Evolutionary conservation across 345 rosid species (phyloP).

Genomic region (Hevea brasiliensis): DNA sequence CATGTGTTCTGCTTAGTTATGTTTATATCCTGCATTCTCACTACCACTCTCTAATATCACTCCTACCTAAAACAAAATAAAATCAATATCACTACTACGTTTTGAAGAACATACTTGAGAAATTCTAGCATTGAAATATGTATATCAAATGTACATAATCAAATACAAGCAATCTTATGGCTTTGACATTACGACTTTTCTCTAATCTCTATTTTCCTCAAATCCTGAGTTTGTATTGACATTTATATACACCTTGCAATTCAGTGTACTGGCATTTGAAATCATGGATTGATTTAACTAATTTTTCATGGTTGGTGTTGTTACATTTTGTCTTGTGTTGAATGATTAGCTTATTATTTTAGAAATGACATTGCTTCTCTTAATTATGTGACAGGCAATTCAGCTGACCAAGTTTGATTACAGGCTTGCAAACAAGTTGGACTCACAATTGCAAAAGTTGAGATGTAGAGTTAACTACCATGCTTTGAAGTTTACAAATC

Average conservation of each 20-base stretch:
- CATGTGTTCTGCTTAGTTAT: too few relatives aligned
- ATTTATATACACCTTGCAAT: neutral
- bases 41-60: too few relatives aligned
- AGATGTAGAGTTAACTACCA: conserved; percentile 96
- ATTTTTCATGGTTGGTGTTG: neutral
- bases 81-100: too few relatives aligned
- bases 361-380: conserved; percentile 12
- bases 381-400: conserved; percentile 59
- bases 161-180: neutral
- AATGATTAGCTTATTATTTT: neutral
- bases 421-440: conserved; percentile 86
- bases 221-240: neutral
- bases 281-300: neutral
- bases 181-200: neutral
- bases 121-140: too few relatives aligned
- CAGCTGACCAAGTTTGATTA: conserved; percentile 89
- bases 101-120: too few relatives aligned
- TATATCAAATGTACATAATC: neutral
- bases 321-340: neutral
- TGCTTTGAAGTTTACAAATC: conserved; percentile 80
- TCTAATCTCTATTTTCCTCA: neutral
- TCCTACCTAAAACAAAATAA: too few relatives aligned
- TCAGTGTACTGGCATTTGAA: neutral
- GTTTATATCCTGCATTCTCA: too few relatives aligned
- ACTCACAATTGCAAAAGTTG: conserved; percentile 78